Conservation (phyloP, 2,329 filamentous ascomycete genomes). For the Chalara sp. region DNA sequence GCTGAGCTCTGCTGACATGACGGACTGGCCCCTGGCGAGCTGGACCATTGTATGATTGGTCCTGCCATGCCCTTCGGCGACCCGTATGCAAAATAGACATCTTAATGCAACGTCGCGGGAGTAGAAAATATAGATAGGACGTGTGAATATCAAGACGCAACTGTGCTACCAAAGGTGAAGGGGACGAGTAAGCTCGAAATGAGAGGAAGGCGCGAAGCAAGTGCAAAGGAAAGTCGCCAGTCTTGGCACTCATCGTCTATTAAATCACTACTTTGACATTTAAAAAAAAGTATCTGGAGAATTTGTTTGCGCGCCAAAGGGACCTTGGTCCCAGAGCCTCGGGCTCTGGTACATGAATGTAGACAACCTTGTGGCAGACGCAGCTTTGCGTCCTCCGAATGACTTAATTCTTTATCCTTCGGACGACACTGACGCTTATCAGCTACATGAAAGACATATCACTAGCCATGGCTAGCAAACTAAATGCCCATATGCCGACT, state of each 20-base stretch:
- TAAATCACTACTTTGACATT: too few relatives aligned
- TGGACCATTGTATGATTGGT: slow-evolving; percentile 24
- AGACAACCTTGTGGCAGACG: slow-evolving; percentile 7
- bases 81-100: slow-evolving; percentile 24
- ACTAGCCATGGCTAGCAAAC: slow-evolving; percentile 2
- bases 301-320: too few relatives aligned
- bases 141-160: slow-evolving; percentile 9
- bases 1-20: slow-evolving; percentile 48
- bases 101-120: slow-evolving; percentile 6
- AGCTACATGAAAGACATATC: slow-evolving; percentile 2
- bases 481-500: slow-evolving; percentile 9
- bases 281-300: too few relatives aligned
- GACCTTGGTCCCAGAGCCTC: too few relatives aligned
- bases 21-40: slow-evolving; percentile 29
- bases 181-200: too few relatives aligned
- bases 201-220: too few relatives aligned
- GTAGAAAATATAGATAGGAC: background rate
- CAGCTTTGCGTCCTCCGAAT: slow-evolving; percentile 5
- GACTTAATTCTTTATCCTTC: background rate
- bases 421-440: slow-evolving; percentile 11
- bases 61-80: slow-evolving; percentile 21
- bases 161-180: slow-evolving; percentile 11
- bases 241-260: too few relatives aligned
- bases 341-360: slow-evolving; percentile 15
- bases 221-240: too few relatives aligned